Evolutionary conservation across 1,139 yeast genomes (phyloP).

Genomic region (Zygosaccharomyces sapae): DNA sequence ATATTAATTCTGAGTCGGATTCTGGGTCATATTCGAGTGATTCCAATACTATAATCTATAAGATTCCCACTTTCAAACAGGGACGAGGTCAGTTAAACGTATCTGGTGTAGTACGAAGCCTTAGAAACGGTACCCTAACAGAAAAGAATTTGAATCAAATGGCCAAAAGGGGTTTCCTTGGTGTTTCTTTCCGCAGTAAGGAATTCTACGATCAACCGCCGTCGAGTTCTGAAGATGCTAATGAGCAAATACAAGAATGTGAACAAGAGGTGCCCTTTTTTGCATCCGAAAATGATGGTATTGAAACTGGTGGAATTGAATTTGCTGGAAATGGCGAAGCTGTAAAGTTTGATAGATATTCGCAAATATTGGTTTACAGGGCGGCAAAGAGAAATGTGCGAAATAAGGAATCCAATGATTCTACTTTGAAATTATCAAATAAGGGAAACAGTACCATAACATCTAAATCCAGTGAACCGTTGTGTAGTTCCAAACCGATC

Average conservation of each 20-base stretch:
- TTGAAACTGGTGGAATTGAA: conserved; percentile 1
- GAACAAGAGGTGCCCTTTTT: conserved; percentile 5
- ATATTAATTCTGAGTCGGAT: conserved; percentile 1
- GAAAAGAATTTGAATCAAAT: conserved; percentile 18
- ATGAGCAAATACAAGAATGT: conserved; percentile 1
- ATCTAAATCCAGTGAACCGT: neutral
- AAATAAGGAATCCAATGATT: neutral
- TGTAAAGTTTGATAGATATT: conserved; percentile 27
- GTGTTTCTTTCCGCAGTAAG: conserved; percentile 20
- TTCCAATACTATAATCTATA: conserved; percentile 15
- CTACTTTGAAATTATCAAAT: neutral
- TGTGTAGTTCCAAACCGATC: conserved; percentile 20
- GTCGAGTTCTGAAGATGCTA: neutral
- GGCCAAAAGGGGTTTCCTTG: conserved; percentile 12
- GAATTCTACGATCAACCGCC: conserved; percentile 20
- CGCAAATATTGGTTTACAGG: conserved; percentile 27
- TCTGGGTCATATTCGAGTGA: neutral
- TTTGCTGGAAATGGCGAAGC: conserved; percentile 14
- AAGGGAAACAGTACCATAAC: conserved; percentile 4
- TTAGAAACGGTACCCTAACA: conserved; percentile 21
- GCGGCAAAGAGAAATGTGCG: conserved; percentile 14
- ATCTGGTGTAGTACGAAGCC: conserved; percentile 20
- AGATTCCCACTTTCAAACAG: conserved; percentile 30
- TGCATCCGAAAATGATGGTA: conserved; percentile 7
- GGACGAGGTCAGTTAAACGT: conserved; percentile 18